These are phyloP conservation scores for Volvox reticuliferus DNA, from an alignment of 139 green algal species.

Conservation along the genomic window DNA sequence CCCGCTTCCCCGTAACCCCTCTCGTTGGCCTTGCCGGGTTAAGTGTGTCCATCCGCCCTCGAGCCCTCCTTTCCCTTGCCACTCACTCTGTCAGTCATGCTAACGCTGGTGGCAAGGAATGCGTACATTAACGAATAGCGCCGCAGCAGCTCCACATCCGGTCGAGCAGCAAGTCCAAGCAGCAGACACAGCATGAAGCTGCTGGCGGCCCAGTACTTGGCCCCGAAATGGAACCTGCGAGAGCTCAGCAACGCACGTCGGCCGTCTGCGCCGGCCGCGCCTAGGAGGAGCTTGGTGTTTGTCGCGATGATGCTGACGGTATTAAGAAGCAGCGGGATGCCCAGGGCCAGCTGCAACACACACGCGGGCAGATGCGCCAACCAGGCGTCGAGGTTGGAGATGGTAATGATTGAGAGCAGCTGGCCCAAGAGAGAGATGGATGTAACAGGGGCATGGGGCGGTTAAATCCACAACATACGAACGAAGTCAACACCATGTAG, in stretches of 20 bases:
- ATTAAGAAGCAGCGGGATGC: background rate
- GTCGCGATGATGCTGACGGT: background rate
- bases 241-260: background rate
- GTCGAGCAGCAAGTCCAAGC: background rate
- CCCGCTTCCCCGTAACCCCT: too few relatives aligned
- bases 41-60: background rate
- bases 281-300: background rate
- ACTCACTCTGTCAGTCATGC: slow-evolving; percentile 30
- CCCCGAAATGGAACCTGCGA: slow-evolving; percentile 18
- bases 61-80: background rate
- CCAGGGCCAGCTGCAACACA: background rate
- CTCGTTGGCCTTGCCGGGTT: too few relatives aligned
- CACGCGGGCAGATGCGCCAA: too few relatives aligned
- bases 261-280: background rate
- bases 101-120: slow-evolving; percentile 19
- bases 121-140: background rate
- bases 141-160: background rate
- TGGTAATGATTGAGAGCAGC: too few relatives aligned
- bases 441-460: too few relatives aligned
- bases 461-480: too few relatives aligned
- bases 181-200: slow-evolving; percentile 8
- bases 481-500: too few relatives aligned
- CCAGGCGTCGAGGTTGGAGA: too few relatives aligned
- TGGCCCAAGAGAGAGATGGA: too few relatives aligned
- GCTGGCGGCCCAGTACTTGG: slow-evolving; percentile 25